phyloP scores from a whole-genome alignment of 805 yeast genomes.

The Spathaspora gorwiae region DNA sequence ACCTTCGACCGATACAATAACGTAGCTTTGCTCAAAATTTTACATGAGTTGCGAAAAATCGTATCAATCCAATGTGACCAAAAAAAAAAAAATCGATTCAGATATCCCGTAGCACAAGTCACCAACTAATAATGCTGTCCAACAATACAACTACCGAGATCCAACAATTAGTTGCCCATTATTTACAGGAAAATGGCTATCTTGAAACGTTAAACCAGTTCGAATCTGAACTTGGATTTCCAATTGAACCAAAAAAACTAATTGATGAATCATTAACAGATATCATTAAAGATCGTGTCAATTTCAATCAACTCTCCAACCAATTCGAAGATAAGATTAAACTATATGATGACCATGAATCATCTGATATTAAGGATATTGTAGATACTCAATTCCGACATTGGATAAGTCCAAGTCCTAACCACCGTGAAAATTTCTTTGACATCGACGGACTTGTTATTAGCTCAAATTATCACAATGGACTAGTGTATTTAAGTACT shows the following conservation, averaged over 20 bases:
- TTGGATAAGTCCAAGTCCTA: slow-evolving; percentile 33
- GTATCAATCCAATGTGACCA: too few relatives aligned
- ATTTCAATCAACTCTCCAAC: slow-evolving; percentile 17
- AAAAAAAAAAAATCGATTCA: too few relatives aligned
- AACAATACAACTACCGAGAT: slow-evolving; percentile 2
- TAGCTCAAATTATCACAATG: slow-evolving; percentile 11
- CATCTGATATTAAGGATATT: slow-evolving; percentile 5
- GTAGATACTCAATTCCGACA: slow-evolving; percentile 11
- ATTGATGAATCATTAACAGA: slow-evolving; percentile 34
- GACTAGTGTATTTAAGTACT: slow-evolving; percentile 14
- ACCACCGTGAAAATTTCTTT: slow-evolving; percentile 6
- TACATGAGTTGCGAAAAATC: too few relatives aligned
- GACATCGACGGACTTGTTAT: slow-evolving; percentile 23
- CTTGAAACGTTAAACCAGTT: slow-evolving; percentile 44
- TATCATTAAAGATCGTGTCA: slow-evolving; percentile 35
- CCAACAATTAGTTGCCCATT: slow-evolving; percentile 51
- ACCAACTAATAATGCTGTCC: not conserved
- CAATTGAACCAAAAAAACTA: slow-evolving; percentile 16
- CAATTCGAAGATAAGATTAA: slow-evolving; percentile 5
- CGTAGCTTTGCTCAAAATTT: too few relatives aligned
- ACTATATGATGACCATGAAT: slow-evolving; percentile 2
- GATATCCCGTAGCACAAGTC: not conserved
- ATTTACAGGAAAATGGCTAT: slow-evolving; percentile 47
- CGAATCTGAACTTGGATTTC: slow-evolving; percentile 41
- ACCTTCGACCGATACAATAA: too few relatives aligned